These are phyloP conservation scores for Coniochaeta ligniaria DNA, from an alignment of 2,329 filamentous ascomycete genomes.

Conservation along the genomic window DNA sequence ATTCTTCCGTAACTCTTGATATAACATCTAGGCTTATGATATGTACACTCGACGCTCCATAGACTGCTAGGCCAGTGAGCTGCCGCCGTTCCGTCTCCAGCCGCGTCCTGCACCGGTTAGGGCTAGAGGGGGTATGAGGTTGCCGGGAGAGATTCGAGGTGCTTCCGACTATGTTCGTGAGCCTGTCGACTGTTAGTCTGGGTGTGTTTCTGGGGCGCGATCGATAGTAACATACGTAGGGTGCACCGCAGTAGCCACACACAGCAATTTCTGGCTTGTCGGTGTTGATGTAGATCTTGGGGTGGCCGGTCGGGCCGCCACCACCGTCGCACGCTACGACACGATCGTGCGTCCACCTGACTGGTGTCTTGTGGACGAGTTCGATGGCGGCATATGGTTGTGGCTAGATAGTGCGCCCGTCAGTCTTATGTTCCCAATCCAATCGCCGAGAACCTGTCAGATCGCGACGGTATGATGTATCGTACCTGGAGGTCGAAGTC, in stretches of 20 bases:
- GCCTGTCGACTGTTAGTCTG: constrained; percentile 49
- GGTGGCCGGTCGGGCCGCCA: constrained; percentile 83
- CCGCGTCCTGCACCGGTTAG: not conserved
- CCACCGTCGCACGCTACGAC: constrained; percentile 87
- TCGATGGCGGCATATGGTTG: constrained; percentile 86
- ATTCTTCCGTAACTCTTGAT: not conserved
- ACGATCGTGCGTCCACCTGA: constrained; percentile 80
- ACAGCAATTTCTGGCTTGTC: constrained; percentile 91
- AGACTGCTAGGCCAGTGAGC: not conserved
- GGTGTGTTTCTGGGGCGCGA: not conserved
- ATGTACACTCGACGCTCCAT: not conserved
- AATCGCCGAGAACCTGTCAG: not conserved
- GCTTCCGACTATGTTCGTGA: constrained; percentile 78
- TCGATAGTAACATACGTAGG: constrained; percentile 63
- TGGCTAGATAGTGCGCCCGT: constrained; percentile 40
- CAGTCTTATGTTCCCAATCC: not conserved
- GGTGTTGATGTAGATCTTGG: constrained; percentile 92
- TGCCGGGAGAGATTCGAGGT: constrained; percentile 73
- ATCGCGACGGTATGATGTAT: not conserved
- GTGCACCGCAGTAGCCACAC: constrained; percentile 90
- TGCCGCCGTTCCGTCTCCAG: not conserved
- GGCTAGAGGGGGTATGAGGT: constrained; percentile 68
- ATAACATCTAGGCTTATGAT: not conserved
- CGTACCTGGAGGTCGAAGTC: constrained; percentile 86
- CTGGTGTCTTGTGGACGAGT: constrained; percentile 91